Conservation (phyloP, 192 early-diverging fungal genomes). For the Coemansia sp. region DNA sequence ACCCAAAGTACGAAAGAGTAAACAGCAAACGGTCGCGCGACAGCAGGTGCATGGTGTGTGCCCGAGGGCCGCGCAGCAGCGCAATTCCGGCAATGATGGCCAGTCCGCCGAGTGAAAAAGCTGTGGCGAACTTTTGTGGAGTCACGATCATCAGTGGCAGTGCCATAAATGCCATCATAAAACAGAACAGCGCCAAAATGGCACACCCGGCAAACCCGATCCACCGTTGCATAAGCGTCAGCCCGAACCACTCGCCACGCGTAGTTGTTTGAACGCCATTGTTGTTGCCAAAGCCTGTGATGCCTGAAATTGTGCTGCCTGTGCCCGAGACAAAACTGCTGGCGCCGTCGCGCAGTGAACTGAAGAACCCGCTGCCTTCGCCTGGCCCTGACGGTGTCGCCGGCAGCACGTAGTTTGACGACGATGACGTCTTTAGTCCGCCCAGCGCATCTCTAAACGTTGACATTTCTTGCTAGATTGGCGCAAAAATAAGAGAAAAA, state of each 20-base stretch:
- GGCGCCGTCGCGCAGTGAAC: slow-evolving; percentile 47
- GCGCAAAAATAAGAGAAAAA: neutral
- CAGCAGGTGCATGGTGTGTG: slow-evolving; percentile 78
- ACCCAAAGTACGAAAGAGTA: slow-evolving; percentile 74
- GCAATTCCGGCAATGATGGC: slow-evolving; percentile 58
- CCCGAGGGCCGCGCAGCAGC: slow-evolving; percentile 74
- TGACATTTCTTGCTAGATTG: slow-evolving; percentile 22
- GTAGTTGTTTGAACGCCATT: slow-evolving; percentile 11
- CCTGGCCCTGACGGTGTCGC: slow-evolving; percentile 13
- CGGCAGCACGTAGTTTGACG: slow-evolving; percentile 38
- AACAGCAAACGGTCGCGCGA: slow-evolving; percentile 79
- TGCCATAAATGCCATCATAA: slow-evolving; percentile 58
- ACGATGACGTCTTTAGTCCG: slow-evolving; percentile 52
- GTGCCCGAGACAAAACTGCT: slow-evolving; percentile 41
- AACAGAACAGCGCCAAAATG: slow-evolving; percentile 54
- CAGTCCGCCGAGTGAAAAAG: slow-evolving; percentile 71
- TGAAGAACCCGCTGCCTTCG: slow-evolving; percentile 32
- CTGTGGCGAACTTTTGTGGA: slow-evolving; percentile 76
- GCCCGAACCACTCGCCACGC: slow-evolving; percentile 54
- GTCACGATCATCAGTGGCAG: slow-evolving; percentile 63
- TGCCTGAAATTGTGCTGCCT: slow-evolving; percentile 31
- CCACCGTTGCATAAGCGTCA: slow-evolving; percentile 56
- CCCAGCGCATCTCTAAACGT: slow-evolving; percentile 50
- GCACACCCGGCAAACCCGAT: slow-evolving; percentile 51
- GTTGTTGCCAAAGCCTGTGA: slow-evolving; percentile 19